Evolutionary conservation across 106 monocot genomes (phyloP).

Genomic region (Cymbidium sinense): DNA sequence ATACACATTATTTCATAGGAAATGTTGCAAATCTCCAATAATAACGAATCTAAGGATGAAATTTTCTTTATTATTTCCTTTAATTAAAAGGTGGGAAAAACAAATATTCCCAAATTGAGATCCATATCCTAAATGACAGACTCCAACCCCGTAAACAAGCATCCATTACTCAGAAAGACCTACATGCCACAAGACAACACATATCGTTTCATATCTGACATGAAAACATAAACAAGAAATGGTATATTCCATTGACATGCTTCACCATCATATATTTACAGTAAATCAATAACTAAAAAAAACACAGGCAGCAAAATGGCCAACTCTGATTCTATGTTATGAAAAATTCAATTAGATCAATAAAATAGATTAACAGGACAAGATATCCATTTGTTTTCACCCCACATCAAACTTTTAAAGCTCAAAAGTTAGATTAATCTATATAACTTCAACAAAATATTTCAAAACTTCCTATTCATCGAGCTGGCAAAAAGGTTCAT

Average conservation of each 20-base stretch:
- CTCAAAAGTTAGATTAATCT: neutral
- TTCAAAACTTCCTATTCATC: neutral
- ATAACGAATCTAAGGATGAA: neutral
- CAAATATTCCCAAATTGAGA: neutral
- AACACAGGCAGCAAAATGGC: neutral
- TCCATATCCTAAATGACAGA: constrained; percentile 1
- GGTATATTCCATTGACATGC: neutral
- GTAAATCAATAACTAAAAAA: neutral
- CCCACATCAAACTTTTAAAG: neutral
- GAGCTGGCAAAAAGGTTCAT: neutral
- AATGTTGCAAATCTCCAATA: neutral
- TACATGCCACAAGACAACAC: neutral
- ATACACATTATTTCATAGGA: neutral
- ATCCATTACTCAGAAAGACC: neutral
- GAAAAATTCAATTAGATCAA: neutral
- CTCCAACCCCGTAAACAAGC: neutral
- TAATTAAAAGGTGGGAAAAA: neutral
- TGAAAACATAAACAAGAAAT: constrained; percentile 1
- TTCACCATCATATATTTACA: neutral
- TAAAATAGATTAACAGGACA: neutral
- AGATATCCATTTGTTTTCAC: neutral
- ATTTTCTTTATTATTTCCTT: neutral
- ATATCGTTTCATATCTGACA: neutral
- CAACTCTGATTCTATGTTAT: neutral
- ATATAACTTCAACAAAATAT: neutral